These are phyloP conservation scores for Mucor velutinosus DNA, from an alignment of 371 early-diverging fungal genomes.

Conservation along the genomic window DNA sequence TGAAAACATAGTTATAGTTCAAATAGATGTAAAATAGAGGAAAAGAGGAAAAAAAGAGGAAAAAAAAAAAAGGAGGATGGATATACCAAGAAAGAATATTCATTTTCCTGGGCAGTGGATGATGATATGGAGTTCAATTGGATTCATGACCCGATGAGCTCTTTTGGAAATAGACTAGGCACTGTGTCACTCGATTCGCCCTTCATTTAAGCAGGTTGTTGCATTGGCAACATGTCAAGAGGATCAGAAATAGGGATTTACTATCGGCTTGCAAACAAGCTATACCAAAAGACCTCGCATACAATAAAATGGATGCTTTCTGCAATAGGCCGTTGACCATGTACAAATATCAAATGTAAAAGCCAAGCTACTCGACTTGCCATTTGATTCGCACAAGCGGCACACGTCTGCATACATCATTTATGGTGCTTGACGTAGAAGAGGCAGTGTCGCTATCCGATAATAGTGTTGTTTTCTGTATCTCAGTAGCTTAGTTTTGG, in stretches of 20 bases:
- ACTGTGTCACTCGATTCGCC: neutral
- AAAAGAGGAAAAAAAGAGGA: constrained; percentile 3
- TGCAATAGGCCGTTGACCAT: no score
- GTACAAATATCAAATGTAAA: no score
- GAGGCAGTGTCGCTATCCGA: no score
- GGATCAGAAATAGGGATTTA: neutral
- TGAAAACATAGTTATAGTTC: constrained; percentile 52
- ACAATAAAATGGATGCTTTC: no score
- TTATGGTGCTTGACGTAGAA: neutral
- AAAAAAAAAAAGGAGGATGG: constrained; percentile 5
- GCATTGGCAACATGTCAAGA: neutral
- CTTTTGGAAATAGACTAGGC: neutral
- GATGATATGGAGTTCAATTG: neutral
- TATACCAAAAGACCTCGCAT: neutral
- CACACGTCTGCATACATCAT: neutral
- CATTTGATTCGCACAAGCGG: neutral
- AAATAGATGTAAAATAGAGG: neutral
- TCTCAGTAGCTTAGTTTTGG: no score
- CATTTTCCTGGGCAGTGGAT: neutral
- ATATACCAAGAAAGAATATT: neutral
- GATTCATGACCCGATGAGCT: neutral
- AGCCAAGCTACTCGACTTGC: neutral
- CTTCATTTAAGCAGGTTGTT: neutral
- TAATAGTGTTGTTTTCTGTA: no score
- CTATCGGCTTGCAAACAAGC: neutral